Base-by-base conservation (phyloP, 352 stramenopile genomes). In the Peronospora destructor region DNA sequence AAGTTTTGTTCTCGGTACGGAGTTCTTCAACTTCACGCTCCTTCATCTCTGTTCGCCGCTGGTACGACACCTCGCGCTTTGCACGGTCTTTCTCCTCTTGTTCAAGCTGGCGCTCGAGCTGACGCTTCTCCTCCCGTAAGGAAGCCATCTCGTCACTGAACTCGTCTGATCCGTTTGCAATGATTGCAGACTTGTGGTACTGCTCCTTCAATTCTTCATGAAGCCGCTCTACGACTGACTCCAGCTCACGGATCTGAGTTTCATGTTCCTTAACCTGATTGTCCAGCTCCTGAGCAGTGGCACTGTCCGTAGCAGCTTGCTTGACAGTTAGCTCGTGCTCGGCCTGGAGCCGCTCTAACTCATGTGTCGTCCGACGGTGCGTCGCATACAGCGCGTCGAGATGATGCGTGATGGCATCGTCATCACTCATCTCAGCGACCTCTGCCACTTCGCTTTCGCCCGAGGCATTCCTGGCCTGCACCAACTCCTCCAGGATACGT, bases 151-250 rank as follows among this genome's bases (percentile, higher is more conserved):
- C 64, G 2, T 81, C 53, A 37, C 74, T 71, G 19, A 80, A 61
- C 7, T 83, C 65, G 10, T 65, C 61, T 0, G 73, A 72, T 17
- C 61, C 54, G 53, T 70, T 69, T 0, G 67, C 67, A 7, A 76
- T 50, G 3, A 67, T 50, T 10, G 67, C 64, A 6, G 53, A 62
- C 53, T 64, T 65, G 50, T 72, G 61, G 49, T 81, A 73, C 28
- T 76, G 50, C 34, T 78, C 51, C 56, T 79, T 74, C 10, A 87
- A 48, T 28, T 84, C 62, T n/a, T 43, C 42, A 28, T 64, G 52
- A 9, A 73, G 56, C 48, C 76, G 53, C 12, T 64, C 54, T 8
- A 71, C 64, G 23, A 76, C 54, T 14, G 52, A 45, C 32, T 85
- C 72, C 2, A 87, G 55, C 5, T 83, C 61, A 11, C 64, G 33